These are phyloP conservation scores for Ustilago trichophora DNA, from an alignment of 1,284 basidiomycete species.

Conservation along the genomic window DNA sequence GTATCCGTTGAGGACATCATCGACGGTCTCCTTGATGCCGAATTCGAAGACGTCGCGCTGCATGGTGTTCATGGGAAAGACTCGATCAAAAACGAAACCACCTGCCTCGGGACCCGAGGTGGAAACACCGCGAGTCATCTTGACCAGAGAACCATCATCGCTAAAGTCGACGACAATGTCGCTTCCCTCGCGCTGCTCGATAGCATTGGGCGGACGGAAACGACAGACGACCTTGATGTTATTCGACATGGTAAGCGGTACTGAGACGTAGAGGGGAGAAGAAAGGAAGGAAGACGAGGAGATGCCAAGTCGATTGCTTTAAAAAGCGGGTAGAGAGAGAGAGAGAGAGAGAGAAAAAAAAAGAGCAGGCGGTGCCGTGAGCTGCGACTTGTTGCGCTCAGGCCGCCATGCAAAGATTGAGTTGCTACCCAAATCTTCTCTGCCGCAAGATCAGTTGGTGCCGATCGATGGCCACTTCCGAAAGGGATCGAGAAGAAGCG, in stretches of 20 bases:
- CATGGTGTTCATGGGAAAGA: slow-evolving; percentile 90
- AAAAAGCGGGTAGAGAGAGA: too few species aligned
- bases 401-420: too few species aligned
- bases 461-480: too few species aligned
- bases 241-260: slow-evolving; percentile 52
- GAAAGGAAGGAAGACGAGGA: too few species aligned
- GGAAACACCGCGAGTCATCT: slow-evolving; percentile 67
- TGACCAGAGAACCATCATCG: slow-evolving; percentile 80
- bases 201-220: slow-evolving; percentile 92
- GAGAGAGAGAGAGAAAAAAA: too few species aligned
- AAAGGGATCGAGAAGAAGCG: too few species aligned
- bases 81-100: slow-evolving; percentile 96
- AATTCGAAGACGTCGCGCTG: slow-evolving; percentile 98
- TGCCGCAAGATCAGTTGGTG: too few species aligned
- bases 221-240: slow-evolving; percentile 64
- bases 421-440: too few species aligned
- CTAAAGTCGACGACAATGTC: slow-evolving; percentile 93
- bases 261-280: too few species aligned
- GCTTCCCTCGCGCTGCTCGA: slow-evolving; percentile 86
- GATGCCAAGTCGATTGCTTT: too few species aligned
- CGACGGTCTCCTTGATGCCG: slow-evolving; percentile 84
- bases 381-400: too few species aligned
- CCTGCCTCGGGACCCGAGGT: slow-evolving; percentile 71
- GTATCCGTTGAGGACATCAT: slow-evolving; percentile 94
- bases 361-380: too few species aligned